These are phyloP conservation scores for Beauveria sp. DNA, from an alignment of 2,329 filamentous ascomycete species.

Conservation along the genomic window DNA sequence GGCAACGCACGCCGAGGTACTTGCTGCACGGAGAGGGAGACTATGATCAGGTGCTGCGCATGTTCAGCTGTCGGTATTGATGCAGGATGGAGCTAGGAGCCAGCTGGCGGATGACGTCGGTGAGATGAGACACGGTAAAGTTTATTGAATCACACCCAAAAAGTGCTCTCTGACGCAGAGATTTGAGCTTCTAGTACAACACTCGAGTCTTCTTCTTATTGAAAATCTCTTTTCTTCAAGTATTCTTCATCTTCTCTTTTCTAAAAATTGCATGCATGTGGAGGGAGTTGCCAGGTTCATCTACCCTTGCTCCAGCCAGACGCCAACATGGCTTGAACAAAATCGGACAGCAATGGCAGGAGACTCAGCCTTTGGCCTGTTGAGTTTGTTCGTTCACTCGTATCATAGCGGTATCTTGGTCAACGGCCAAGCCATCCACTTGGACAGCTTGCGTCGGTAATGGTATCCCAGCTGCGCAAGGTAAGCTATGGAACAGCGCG, in stretches of 20 bases:
- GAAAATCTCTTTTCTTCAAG: background rate
- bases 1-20: background rate
- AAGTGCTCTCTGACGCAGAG: no score
- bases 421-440: background rate
- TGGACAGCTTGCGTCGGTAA: background rate
- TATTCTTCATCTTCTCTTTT: background rate
- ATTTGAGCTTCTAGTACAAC: no score
- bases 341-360: no score
- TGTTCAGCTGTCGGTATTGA: background rate
- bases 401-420: background rate
- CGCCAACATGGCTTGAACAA: background rate
- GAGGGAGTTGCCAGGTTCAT: background rate
- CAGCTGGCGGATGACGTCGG: conserved; percentile 6
- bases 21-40: background rate
- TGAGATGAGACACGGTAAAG: background rate
- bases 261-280: background rate
- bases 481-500: background rate
- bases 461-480: background rate
- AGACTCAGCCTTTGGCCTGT: no score
- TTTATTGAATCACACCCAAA: background rate
- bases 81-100: background rate
- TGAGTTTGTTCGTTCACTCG: background rate
- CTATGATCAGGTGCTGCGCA: background rate
- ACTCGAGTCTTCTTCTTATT: no score
- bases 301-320: no score